phyloP scores from a whole-genome alignment of 805 yeast genomes.

The Isabelozyma pseudorhagii region DNA sequence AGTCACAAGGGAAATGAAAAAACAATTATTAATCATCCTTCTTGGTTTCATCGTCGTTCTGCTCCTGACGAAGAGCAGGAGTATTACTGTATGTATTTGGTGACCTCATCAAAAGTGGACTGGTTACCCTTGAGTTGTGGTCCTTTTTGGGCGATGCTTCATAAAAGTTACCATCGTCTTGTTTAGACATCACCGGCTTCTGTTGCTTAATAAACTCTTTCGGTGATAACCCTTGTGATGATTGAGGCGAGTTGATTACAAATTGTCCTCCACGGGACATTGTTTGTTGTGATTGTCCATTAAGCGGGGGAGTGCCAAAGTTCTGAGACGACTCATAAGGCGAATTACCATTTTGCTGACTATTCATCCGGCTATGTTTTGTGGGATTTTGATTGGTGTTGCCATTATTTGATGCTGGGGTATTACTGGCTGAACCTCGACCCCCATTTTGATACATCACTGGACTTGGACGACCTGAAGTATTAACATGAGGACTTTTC shows the following conservation, averaged over 20 bases:
- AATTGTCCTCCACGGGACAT: conserved; percentile 15
- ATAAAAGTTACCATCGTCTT: background rate
- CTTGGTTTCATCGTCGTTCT: background rate
- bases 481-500: conserved; percentile 1
- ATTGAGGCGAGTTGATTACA: conserved; percentile 21
- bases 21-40: background rate
- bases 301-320: conserved; percentile 9
- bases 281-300: conserved; percentile 2
- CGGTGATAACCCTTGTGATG: conserved; percentile 28
- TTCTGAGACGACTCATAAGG: conserved; percentile 17
- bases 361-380: conserved; percentile 4
- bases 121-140: conserved; percentile 10
- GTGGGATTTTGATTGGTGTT: background rate
- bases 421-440: background rate
- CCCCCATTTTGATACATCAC: background rate
- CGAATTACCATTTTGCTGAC: conserved; percentile 3
- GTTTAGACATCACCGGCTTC: conserved; percentile 2
- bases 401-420: background rate
- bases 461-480: background rate
- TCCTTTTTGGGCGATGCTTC: background rate
- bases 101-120: conserved; percentile 16
- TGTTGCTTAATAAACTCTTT: conserved; percentile 23
- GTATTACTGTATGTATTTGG: conserved; percentile 6
- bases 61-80: background rate
- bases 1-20: background rate